Base-by-base conservation (phyloP, 148 eudicot species). In the Chenopodium berlandieri region DNA sequence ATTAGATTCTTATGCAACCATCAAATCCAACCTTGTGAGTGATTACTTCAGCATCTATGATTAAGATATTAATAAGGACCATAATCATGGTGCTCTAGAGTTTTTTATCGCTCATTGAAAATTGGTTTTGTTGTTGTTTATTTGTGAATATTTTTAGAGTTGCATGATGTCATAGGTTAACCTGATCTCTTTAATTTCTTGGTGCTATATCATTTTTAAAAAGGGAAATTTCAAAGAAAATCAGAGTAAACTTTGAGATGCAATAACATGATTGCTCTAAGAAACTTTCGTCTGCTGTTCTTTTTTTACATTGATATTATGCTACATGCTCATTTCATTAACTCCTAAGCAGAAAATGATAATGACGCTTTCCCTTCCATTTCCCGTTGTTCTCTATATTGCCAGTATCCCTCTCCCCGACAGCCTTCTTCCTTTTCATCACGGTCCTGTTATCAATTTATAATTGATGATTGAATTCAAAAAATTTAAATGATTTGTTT, bases 1-100 rank as follows among this genome's bases (percentile, higher is more conserved):
- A 80, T 85, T 96, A 77, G 90, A 94, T 87, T 88, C 94, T 34
- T 88, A 84, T 86, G 87, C 97, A 62, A 79, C 91, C 76, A 89
- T 96, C 73, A 92, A 90, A 78, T 92, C 99, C 78, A 97, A 91
- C 83, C 94, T 96, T 90, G 99, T 96, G 86, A 90, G 98, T 92
- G 47, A 7, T 72, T 27, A 70, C 56, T 77, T 74, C 75, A 16
- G 68, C 71, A 71, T 44, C n/a, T 50, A 34, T 69, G 62, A 31
- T 80, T 22, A 37, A 44, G 50, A 62, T 62, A 62, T n/a, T 25
- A 22, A 16, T 52, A 22, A 62, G 22, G 6, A 56, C 19, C 22
- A 56, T 50, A 50, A 50, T 58, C 63, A 58, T 14, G 17, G 63
- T 7, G 63, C 63, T 58, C 63, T 58, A 14, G 63, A 5, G 63